Conservation (phyloP, 169 alveolate species). For the Cryptosporidium ryanae region DNA sequence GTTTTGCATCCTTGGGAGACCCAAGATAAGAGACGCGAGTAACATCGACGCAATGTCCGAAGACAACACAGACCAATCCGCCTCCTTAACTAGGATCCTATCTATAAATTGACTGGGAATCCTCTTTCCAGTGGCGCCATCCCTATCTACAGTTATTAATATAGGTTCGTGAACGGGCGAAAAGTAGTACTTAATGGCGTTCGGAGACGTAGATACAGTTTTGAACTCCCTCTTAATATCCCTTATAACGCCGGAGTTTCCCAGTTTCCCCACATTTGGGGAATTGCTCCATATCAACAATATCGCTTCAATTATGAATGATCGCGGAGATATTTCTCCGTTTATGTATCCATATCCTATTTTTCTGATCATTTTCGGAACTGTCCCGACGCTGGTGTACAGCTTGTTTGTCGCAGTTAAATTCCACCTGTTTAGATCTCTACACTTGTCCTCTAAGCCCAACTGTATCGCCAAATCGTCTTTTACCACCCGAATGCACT, state of each 20-base stretch:
- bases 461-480: constrained; percentile 29
- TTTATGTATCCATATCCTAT: constrained; percentile 21
- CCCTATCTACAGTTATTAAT: constrained; percentile 17
- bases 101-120: constrained; percentile 48
- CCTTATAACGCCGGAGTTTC: constrained; percentile 1
- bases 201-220: constrained; percentile 34
- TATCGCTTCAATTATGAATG: constrained; percentile 23
- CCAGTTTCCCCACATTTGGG: neutral
- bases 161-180: constrained; percentile 66
- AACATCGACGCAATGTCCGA: constrained; percentile 67
- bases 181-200: constrained; percentile 14
- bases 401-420: constrained; percentile 8
- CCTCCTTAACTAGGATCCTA: constrained; percentile 27
- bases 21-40: constrained; percentile 23
- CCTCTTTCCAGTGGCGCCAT: constrained; percentile 10
- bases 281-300: constrained; percentile 45
- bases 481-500: constrained; percentile 7
- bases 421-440: constrained; percentile 53
- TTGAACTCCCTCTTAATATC: constrained; percentile 26
- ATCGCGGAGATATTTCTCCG: constrained; percentile 31
- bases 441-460: constrained; percentile 63
- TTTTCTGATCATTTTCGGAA: constrained; percentile 17
- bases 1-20: constrained; percentile 22
- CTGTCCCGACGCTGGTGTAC: neutral
- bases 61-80: constrained; percentile 47